phyloP scores from a whole-genome alignment of 148 eudicot species.

The Amaranthus palmeri region DNA sequence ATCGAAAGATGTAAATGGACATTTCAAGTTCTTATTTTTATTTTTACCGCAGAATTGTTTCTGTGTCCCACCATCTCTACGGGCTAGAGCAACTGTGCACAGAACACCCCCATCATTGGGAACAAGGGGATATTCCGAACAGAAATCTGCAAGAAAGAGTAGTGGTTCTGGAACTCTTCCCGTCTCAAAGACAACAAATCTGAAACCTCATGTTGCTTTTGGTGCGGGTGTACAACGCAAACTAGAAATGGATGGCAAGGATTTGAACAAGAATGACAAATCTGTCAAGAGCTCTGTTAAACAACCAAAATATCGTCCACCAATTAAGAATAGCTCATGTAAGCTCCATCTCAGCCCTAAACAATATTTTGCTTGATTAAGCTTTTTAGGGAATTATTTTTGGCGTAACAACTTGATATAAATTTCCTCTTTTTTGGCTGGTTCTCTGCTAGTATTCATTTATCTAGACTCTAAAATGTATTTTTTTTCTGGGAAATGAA shows the following conservation, averaged over 20 bases:
- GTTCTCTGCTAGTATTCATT: too few species aligned
- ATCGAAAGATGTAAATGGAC: neutral
- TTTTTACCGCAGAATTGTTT: slow-evolving; percentile 56
- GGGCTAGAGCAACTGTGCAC: slow-evolving; percentile 36
- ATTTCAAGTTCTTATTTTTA: neutral
- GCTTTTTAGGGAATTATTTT: neutral
- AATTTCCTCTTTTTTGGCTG: too few species aligned
- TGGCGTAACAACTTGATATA: too few species aligned
- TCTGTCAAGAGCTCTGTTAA: slow-evolving; percentile 31
- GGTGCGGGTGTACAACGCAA: slow-evolving; percentile 57
- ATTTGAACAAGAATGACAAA: slow-evolving; percentile 47
- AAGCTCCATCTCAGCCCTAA: slow-evolving; percentile 24
- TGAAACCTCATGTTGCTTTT: slow-evolving; percentile 37
- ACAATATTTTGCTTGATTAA: neutral
- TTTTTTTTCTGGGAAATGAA: slow-evolving; percentile 12
- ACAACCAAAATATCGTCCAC: slow-evolving; percentile 59
- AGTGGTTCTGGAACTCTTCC: slow-evolving; percentile 35
- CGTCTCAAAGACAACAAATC: slow-evolving; percentile 34
- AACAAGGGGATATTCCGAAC: slow-evolving; percentile 42
- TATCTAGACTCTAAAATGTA: neutral
- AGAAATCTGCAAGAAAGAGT: slow-evolving; percentile 42
- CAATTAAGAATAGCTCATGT: slow-evolving; percentile 53
- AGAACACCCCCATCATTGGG: slow-evolving; percentile 55
- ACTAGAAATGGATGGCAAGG: slow-evolving; percentile 59
- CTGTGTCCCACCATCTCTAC: slow-evolving; percentile 38